Evolutionary conservation across 2,329 filamentous ascomycete genomes (phyloP), one percentile per base, ranked within the genome.

Genomic region (Xylaria sp.): DNA sequence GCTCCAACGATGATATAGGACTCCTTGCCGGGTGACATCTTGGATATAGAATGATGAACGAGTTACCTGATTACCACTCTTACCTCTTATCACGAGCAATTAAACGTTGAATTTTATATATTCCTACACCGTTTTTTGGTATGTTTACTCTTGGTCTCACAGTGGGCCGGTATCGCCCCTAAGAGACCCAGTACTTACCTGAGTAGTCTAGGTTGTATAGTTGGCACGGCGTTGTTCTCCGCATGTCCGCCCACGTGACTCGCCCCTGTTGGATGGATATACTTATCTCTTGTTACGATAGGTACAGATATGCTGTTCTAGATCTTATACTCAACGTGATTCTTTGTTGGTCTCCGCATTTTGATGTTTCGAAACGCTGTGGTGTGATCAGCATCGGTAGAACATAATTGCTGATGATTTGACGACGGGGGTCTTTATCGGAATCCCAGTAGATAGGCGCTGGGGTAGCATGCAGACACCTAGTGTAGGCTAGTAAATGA

Each of bases 1-100:
- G 87, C 87, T 42, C 90, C 90, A 48, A 92, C 80, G 67, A 92
- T 90, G 66, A 92, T 79, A 72, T 85, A 86, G 13, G 83, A 84
- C 4, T 70, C 70, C 13, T 36, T 53, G 53, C 56, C 20, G 9
- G 66, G 57, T 26, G 67, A 46, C 65, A 70, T 70, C n/a, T 3
- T 62, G 48, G 44, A 59, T 57, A 44, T 28, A n/a, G 54, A 48
- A 59, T 23, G 26, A 61, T 42, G 10, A 59, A 40, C 11, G 26
- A 63, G 38, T 23, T 51, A 60, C 13, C 23, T 33, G 38, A 33
- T 38, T 23, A 59, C 23, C 28, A 48, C 51, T 56, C 33, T 42
- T 44, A 23, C 33, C 15, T 57, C 38, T 5, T 17, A 6, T 40
- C 7, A 38, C n/a, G 28, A 28, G 36, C 23, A 13, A 57, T 60